These are phyloP conservation scores for Colletotrichum godetiae DNA, from an alignment of 2,329 filamentous ascomycete species.

Conservation along the genomic window DNA sequence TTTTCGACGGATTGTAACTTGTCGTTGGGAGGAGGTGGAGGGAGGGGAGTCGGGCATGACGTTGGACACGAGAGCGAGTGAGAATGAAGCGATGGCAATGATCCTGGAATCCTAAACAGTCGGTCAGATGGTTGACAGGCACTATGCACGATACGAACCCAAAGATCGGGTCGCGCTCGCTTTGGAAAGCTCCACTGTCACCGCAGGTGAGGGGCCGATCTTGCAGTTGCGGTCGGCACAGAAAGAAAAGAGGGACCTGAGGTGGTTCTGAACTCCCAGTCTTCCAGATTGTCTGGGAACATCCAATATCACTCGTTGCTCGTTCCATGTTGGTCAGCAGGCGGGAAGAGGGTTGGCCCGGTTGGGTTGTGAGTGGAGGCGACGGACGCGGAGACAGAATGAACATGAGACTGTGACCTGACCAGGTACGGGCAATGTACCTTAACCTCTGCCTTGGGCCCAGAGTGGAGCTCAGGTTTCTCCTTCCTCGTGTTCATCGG, in stretches of 20 bases:
- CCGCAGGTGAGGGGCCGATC: constrained; percentile 1
- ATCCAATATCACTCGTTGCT: not conserved
- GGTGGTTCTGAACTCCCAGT: no score
- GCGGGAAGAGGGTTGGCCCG: not conserved
- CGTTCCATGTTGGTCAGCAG: not conserved
- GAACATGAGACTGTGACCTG: not conserved
- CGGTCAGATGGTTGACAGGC: constrained; percentile 10
- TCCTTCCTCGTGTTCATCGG: constrained; percentile 11
- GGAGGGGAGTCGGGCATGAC: not conserved
- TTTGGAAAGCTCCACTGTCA: not conserved
- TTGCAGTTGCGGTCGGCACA: not conserved
- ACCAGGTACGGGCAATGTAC: not conserved
- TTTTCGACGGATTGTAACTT: not conserved
- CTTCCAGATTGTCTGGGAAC: no score
- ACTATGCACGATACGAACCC: constrained; percentile 18
- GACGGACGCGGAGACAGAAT: not conserved
- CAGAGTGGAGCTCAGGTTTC: not conserved
- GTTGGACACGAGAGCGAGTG: constrained; percentile 2
- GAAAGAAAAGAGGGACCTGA: not conserved
- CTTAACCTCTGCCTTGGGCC: not conserved
- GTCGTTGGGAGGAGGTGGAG: not conserved
- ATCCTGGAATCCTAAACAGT: not conserved
- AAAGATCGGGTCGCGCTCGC: constrained; percentile 18
- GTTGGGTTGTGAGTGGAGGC: not conserved
- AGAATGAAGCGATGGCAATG: not conserved